Conservation (phyloP, 2,329 filamentous ascomycete genomes). For the Fusarium phyllophilum region DNA sequence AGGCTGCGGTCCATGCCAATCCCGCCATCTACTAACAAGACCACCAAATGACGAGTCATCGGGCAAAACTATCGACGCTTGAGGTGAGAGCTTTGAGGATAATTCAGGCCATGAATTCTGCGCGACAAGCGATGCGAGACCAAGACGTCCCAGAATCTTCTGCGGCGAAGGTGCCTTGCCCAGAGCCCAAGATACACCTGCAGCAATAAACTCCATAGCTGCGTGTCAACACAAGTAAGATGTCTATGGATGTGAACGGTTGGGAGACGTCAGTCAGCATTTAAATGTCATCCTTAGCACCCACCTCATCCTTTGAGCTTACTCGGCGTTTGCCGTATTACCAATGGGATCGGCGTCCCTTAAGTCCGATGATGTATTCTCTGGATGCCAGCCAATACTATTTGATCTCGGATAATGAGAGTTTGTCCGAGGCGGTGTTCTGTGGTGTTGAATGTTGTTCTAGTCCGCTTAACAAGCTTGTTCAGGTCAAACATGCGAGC, state of each 20-base stretch:
- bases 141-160: conserved; percentile 3
- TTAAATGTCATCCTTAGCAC: background rate
- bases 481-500: too few relatives aligned
- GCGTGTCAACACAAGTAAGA: accelerated
- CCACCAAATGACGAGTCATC: background rate
- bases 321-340: background rate
- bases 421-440: background rate
- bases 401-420: background rate
- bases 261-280: background rate
- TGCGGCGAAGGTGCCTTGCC: background rate
- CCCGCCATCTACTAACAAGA: conserved; percentile 19
- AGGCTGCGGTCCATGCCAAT: conserved; percentile 27
- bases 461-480: background rate
- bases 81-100: conserved; percentile 5
- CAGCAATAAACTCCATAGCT: conserved; percentile 23
- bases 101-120: conserved; percentile 14
- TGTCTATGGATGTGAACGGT: background rate
- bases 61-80: conserved; percentile 11
- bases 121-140: conserved; percentile 3
- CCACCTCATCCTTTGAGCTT: background rate
- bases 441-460: background rate
- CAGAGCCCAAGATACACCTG: conserved; percentile 19
- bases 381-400: background rate
- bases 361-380: background rate
- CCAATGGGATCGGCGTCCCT: background rate